Base-by-base conservation (phyloP, 257 asterid genomes). In the Schizonepeta tenuifolia region DNA sequence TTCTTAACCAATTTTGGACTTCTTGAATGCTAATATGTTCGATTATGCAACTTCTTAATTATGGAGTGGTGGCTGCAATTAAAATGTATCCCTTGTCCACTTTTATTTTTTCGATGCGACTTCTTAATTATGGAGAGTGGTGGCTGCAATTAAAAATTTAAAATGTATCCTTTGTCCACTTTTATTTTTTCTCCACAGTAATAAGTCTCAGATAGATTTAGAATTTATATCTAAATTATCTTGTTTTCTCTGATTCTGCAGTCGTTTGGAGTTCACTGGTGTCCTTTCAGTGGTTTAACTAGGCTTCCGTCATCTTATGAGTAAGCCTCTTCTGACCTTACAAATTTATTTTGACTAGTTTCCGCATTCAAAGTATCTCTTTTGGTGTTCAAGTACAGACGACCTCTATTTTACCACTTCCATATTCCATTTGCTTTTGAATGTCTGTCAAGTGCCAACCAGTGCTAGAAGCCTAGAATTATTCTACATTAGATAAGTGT, bases 231-330 rank as follows among this genome's bases (percentile, higher is more conserved):
- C 17, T 31, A 35, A 12, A 15, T 31, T 26, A 56, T 58, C 31
- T 41, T 58, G 59, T 43, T 78, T 67, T 72, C 60, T 69, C 65
- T 77, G 62, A 46, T 72, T 70, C 61, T 80, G 90, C 94, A 89
- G 96, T 86, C 96, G 59, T 80, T 89, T 84, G 96, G 96, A 78
- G 94, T 89, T 70, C 96, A 89, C 55, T 89, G 94, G 96, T 89
- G 96, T 80, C 96, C 96, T 7, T 86, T 84, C 80, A 76, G 84
- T 70, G 92, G 96, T 53, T 71, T 87, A 75, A 78, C 96, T 44
- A 84, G 92, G 70, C 83, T 89, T 14, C 91, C 91, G 55, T 78
- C 93, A 65, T 83, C 93, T 67, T 89, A 80, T 66, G 94, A 89
- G 96, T 89, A 82, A 87, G 96, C 81, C 71, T 68, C 55, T 68